Conservation (phyloP, 768 basidiomycete genomes). For the Hemileccinum rubropunctum region DNA sequence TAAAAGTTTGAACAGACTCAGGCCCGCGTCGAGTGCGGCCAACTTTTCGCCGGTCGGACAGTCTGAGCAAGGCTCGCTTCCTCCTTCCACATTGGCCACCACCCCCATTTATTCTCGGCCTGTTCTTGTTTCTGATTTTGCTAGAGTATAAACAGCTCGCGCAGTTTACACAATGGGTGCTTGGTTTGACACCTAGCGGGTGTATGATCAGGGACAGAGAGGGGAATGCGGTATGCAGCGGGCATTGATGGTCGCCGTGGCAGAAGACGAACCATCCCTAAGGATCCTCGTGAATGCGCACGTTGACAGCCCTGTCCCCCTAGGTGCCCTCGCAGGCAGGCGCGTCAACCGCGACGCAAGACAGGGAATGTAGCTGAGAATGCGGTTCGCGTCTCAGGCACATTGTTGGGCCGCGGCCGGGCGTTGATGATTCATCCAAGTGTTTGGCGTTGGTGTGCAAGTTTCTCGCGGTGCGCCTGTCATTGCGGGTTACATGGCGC, state of each 20-base stretch:
- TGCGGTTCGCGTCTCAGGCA: slow-evolving; percentile 53
- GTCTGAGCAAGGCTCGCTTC: slow-evolving; percentile 18
- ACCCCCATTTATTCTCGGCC: slow-evolving; percentile 53
- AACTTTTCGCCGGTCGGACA: neutral
- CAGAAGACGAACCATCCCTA: slow-evolving; percentile 31
- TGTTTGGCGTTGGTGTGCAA: slow-evolving; percentile 25
- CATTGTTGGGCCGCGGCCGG: slow-evolving; percentile 67
- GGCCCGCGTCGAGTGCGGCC: neutral
- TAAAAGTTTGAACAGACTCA: slow-evolving; percentile 2
- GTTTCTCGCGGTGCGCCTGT: slow-evolving; percentile 23
- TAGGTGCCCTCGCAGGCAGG: slow-evolving; percentile 6
- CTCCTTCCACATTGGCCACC: slow-evolving; percentile 52
- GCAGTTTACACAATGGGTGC: slow-evolving; percentile 40
- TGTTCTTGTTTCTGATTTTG: slow-evolving; percentile 50
- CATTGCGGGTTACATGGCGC: slow-evolving; percentile 7
- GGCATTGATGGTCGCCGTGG: slow-evolving; percentile 18
- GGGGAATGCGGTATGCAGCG: slow-evolving; percentile 22
- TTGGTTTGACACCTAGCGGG: slow-evolving; percentile 34
- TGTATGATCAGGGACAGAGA: slow-evolving; percentile 12
- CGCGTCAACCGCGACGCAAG: slow-evolving; percentile 11
- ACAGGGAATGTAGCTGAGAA: slow-evolving; percentile 47
- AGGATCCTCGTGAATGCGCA: slow-evolving; percentile 33
- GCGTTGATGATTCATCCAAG: slow-evolving; percentile 62
- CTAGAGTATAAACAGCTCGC: slow-evolving; percentile 45
- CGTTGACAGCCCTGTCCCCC: slow-evolving; percentile 29